Percentiles rank a stretch among this genome's conserved stretches.
Conservation (phyloP, 2,329 filamentous ascomycete species). For the Colletotrichum nymphaeae region DNA sequence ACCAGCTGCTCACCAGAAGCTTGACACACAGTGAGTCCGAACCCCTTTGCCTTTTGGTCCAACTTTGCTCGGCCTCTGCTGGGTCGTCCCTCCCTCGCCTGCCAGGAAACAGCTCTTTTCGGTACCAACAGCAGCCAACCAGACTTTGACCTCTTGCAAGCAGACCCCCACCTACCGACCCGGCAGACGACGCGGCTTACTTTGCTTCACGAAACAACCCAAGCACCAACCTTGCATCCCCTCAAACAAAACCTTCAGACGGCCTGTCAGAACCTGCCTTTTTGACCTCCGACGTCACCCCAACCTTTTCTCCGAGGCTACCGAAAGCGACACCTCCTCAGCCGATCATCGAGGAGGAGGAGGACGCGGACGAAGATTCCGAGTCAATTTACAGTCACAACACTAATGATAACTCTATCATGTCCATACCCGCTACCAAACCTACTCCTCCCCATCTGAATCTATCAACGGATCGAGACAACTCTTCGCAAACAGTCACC, state of each 20-base stretch:
- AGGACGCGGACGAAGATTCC: constrained; percentile 48
- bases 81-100: constrained; percentile 4
- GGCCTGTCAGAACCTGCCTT: constrained; percentile 57
- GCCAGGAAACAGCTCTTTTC: neutral
- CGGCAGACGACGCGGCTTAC: constrained; percentile 37
- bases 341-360: constrained; percentile 47
- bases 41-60: constrained; percentile 8
- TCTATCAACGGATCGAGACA: constrained; percentile 50
- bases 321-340: constrained; percentile 29
- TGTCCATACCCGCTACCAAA: constrained; percentile 63
- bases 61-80: neutral
- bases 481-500: constrained; percentile 40
- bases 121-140: constrained; percentile 7
- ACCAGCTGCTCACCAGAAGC: constrained; percentile 30
- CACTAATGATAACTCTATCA: constrained; percentile 52
- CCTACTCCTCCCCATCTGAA: constrained; percentile 64
- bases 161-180: constrained; percentile 26
- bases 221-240: constrained; percentile 54
- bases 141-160: constrained; percentile 17
- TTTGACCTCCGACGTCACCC: constrained; percentile 53
- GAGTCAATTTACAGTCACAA: constrained; percentile 46
- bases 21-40: constrained; percentile 34
- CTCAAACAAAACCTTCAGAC: constrained; percentile 56
- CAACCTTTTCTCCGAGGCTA: constrained; percentile 36
- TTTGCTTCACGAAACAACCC: constrained; percentile 50